phyloP scores from a whole-genome alignment of 1,284 basidiomycete genomes.

The Irpex sp. region DNA sequence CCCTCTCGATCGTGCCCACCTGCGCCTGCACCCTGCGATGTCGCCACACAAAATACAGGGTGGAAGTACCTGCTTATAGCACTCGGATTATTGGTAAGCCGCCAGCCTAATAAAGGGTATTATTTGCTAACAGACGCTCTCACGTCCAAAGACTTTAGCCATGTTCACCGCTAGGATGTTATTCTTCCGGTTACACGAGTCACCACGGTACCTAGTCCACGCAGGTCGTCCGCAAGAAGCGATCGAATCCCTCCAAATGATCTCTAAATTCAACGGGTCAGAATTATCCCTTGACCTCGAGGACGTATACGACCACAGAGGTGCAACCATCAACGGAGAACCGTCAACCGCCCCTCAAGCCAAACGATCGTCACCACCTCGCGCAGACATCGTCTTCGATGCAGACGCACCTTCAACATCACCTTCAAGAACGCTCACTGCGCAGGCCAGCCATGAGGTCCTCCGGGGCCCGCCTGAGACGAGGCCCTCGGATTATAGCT shows the following conservation, averaged over 20 bases:
- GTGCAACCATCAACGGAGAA: background rate
- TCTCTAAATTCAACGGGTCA: conserved; percentile 82
- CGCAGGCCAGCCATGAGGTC: conserved; percentile 17
- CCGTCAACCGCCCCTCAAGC: background rate
- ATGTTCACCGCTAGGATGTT: conserved; percentile 88
- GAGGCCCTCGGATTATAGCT: conserved; percentile 33
- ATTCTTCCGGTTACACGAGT: conserved; percentile 91
- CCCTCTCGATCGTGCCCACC: conserved; percentile 73
- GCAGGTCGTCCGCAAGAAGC: conserved; percentile 82
- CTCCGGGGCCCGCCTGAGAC: conserved; percentile 18
- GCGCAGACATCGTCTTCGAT: background rate
- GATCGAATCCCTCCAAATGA: conserved; percentile 74
- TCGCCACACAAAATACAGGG: conserved; percentile 69
- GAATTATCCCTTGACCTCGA: conserved; percentile 60
- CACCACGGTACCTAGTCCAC: conserved; percentile 87
- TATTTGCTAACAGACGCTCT: background rate
- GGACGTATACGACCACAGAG: conserved; percentile 63
- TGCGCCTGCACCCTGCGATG: conserved; percentile 51
- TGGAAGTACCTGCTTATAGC: conserved; percentile 82
- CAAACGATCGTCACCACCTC: background rate
- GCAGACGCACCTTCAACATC: background rate
- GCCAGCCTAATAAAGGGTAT: background rate
- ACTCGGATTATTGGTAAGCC: conserved; percentile 69
- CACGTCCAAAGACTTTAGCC: conserved; percentile 59
- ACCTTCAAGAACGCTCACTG: conserved; percentile 4